Conservation (phyloP, 306 rosid genomes). For the Cicer bijugum region DNA sequence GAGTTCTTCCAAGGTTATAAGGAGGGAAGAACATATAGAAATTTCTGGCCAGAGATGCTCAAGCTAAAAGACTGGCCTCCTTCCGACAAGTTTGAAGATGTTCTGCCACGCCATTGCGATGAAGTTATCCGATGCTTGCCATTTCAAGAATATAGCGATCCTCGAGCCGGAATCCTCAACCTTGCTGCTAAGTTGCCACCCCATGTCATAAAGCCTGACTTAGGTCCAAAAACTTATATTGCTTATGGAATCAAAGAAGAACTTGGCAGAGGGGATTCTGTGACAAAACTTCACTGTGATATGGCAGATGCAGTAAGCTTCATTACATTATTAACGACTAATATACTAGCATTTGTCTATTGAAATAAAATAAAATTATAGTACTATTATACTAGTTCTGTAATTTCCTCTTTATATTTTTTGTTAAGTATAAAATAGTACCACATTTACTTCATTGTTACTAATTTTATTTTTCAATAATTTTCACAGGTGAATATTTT, state of each 20-base stretch:
- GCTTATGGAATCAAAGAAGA: constrained; percentile 76
- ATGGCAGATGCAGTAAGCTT: constrained; percentile 79
- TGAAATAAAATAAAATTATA: too few relatives aligned
- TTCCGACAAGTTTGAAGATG: constrained; percentile 75
- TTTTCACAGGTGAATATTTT: constrained; percentile 68
- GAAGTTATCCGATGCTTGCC: constrained; percentile 77
- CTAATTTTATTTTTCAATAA: constrained; percentile 5
- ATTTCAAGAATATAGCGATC: constrained; percentile 78
- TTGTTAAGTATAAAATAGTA: not conserved
- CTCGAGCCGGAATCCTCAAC: constrained; percentile 67
- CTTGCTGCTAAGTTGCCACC: constrained; percentile 79
- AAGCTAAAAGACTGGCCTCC: constrained; percentile 93
- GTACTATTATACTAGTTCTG: not conserved
- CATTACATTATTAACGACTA: not conserved
- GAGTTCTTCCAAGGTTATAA: constrained; percentile 70
- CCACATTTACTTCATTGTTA: not conserved
- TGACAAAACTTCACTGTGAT: constrained; percentile 83
- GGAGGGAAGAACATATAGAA: constrained; percentile 58
- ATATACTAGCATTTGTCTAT: too few relatives aligned
- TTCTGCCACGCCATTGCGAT: constrained; percentile 79
- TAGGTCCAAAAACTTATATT: constrained; percentile 85
- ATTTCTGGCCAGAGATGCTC: constrained; percentile 83
- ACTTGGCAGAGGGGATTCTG: constrained; percentile 89
- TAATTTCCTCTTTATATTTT: not conserved
- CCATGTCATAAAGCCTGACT: constrained; percentile 70